Base-by-base conservation (phyloP, 495 filamentous ascomycete genomes). In the Annulohypoxylon bovei region DNA sequence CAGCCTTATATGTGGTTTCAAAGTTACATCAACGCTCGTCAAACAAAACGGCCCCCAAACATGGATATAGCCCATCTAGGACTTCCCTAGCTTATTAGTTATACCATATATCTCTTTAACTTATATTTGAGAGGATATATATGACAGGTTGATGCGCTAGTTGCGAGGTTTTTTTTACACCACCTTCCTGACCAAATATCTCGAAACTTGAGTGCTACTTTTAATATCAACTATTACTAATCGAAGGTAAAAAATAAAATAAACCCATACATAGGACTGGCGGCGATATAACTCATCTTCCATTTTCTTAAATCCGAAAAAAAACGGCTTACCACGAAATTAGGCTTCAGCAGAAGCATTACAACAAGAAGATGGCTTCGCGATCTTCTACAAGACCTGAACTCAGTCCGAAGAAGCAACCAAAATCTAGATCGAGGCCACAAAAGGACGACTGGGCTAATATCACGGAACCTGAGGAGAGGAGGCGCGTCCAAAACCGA, bases 401-500 rank as follows among this genome's bases (percentile, higher is more conserved):
- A 3, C 54, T 73, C 12, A 67, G 50, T 54, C 70, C 77, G 20
- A 80, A 78, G 55, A 80, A 74, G 60, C 77, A 78, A 40, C 70
- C 72, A 39, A 77, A 67, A 54, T 69, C 75, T 8, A 77, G 75
- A 18, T 44, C 76, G 25, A 81, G 78, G 54, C 50, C 63, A 16
- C 79, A 80, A 70, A 80, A 80, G 42, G 86, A 88, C 70, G 85
- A 88, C 76, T 89, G 87, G 87, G 80, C 82, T 14, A 84, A 86
- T n/a, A 81, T 89, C 7, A 84, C 84, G 0, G 87, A 88, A 63
- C 84, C 85, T 0, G 87, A 88, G 32, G 85, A 88, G 78, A 80
- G 87, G 67, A 77, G 87, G 64, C 84, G 86, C 42, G 87, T 88
- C 65, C 87, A 89, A 66, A 89, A 89, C 72, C 81, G 86, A 30